phyloP scores from a whole-genome alignment of 2,329 filamentous ascomycete genomes.

The Sclerotinia spermophila region DNA sequence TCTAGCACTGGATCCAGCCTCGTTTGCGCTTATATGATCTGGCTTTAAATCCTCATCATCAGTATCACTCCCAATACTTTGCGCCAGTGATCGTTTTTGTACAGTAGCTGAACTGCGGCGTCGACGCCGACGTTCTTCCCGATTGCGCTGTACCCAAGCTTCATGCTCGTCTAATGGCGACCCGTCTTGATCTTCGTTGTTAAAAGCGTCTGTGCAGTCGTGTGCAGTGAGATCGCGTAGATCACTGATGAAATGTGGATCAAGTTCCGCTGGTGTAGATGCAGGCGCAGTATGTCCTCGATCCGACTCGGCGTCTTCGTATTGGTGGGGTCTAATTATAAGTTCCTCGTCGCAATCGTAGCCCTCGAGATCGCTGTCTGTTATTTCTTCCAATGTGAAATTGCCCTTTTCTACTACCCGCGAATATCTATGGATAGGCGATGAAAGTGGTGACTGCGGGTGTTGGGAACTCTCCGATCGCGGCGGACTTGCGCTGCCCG shows the following conservation, averaged over 20 bases:
- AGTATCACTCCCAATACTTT: constrained; percentile 38
- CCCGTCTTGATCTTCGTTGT: constrained; percentile 10
- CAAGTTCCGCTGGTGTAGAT: constrained; percentile 25
- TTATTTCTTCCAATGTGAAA: constrained; percentile 36
- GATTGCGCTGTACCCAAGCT: constrained; percentile 28
- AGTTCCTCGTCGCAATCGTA: constrained; percentile 33
- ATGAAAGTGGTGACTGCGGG: constrained; percentile 18
- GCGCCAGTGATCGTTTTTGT: constrained; percentile 35
- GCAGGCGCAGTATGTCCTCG: constrained; percentile 25
- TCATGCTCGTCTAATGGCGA: constrained; percentile 28
- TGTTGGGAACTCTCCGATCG: constrained; percentile 32
- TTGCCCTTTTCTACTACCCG: constrained; percentile 29
- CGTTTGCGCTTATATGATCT: constrained; percentile 33
- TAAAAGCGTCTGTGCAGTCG: constrained; percentile 3
- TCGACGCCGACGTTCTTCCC: constrained; percentile 32
- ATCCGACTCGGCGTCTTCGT: constrained; percentile 37
- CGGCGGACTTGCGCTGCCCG: constrained; percentile 28
- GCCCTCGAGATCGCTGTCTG: constrained; percentile 32
- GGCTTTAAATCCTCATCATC: constrained; percentile 37
- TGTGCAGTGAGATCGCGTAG: constrained; percentile 29
- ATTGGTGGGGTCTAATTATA: constrained; percentile 35
- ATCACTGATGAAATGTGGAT: constrained; percentile 24
- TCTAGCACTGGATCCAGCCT: constrained; percentile 35
- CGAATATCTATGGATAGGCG: constrained; percentile 17
- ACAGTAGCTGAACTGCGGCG: constrained; percentile 34